Evolutionary conservation across 1,139 yeast species (phyloP), one percentile per base, ranked within the genome.

Genomic region (Blastobotrys capitulatus): DNA sequence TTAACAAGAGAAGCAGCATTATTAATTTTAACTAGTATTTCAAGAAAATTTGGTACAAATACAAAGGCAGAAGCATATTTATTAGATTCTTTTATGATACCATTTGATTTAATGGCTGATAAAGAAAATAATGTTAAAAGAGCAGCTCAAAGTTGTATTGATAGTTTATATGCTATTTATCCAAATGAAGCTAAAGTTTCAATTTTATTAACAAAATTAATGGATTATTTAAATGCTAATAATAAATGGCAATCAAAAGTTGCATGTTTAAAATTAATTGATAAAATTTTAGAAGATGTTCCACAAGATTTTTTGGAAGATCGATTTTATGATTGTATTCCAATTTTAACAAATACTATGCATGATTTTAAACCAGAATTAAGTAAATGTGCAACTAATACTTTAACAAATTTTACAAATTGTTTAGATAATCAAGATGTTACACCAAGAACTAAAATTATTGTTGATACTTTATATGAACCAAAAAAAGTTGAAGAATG

Each of bases 311-410:
- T 87, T 59, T 73, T 92, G 60, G 97, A 92, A 69, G 70, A 83
- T 63, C 80, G 82, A 58, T 90, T 92, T 68, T 80, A 83, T 54
- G 79, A 78, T 52, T 79, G 87, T 9, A 80, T 92, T 26, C 98
- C 98, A 25, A 78, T 86, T 8, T 76, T 92, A 60, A 87, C 96
- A 41, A 95, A 87, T 67, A 78, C 84, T 69, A 80, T 96, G 58
- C 92, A 95, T 53, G 98, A 92, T 69, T 88, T 92, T 77, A 92
- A 92, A 73, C 96, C 97, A 1, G 98, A 92, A 71, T 77, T 92
- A 54, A 88, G 97, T 38, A 84, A 86, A 62, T 88, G 82, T 55
- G 97, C 97, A 58, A 73, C 82, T 58, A 76, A 77, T 58, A 76
- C 87, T 13, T 75, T 89, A 68, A 77, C 79, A 46, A 78, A 77